phyloP scores from a whole-genome alignment of 164 flowering plant genomes.

The Vitis rotundifolia region DNA sequence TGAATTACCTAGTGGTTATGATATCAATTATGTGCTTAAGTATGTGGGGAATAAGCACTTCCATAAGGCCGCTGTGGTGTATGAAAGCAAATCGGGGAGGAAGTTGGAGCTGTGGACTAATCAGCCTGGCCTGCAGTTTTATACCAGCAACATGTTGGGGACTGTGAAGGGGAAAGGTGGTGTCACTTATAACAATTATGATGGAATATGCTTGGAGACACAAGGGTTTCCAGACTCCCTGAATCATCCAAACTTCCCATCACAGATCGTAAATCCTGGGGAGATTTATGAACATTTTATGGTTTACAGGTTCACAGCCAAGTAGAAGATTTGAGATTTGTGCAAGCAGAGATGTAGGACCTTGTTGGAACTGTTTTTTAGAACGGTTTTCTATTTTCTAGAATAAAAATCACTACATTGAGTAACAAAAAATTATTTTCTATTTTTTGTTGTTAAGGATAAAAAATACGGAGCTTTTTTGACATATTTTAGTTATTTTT shows the following conservation, averaged over 20 bases:
- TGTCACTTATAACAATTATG: conserved; percentile 18
- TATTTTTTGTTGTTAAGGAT: no score
- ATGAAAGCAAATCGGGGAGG: conserved; percentile 34
- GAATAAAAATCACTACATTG: no score
- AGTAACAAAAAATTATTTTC: no score
- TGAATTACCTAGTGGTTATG: conserved; percentile 33
- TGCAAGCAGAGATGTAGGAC: no score
- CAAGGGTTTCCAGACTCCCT: conserved; percentile 91
- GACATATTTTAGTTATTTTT: accelerated
- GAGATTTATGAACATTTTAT: conserved; percentile 55
- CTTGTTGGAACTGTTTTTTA: no score
- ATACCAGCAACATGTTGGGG: conserved; percentile 29
- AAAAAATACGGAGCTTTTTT: no score
- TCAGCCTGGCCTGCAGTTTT: conserved; percentile 40
- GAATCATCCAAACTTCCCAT: conserved; percentile 83
- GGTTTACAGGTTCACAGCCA: conserved; percentile 40
- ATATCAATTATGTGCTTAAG: conserved; percentile 40
- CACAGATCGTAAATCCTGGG: conserved; percentile 60
- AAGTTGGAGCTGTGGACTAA: conserved; percentile 44
- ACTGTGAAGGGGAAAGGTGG: conserved; percentile 35
- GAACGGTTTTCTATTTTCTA: no score
- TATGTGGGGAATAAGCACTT: conserved; percentile 5
- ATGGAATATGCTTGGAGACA: conserved; percentile 44
- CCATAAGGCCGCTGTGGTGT: conserved; percentile 29
- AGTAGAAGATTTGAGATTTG: no score